phyloP scores from a whole-genome alignment of 2,329 filamentous ascomycete species.

The Diaporthe sp. region DNA sequence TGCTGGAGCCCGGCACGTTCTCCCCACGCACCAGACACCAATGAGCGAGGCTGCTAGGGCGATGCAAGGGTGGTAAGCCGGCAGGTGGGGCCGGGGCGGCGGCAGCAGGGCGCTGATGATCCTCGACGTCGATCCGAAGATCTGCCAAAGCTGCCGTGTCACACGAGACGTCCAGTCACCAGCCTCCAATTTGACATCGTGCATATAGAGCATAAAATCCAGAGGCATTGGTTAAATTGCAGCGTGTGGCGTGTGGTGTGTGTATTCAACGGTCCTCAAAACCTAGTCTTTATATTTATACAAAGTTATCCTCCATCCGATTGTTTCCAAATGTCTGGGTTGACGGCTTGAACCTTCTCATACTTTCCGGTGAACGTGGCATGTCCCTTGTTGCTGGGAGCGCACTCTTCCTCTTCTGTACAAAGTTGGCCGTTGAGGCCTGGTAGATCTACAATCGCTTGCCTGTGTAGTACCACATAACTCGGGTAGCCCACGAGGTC shows the following conservation, averaged over 20 bases:
- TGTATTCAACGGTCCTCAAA: neutral
- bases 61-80: neutral
- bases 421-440: neutral
- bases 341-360: conserved; percentile 5
- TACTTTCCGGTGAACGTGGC: neutral
- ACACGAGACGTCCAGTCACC: neutral
- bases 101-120: neutral
- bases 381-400: conserved; percentile 3
- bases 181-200: neutral
- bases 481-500: neutral
- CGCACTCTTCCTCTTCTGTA: conserved; percentile 9
- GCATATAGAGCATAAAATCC: neutral
- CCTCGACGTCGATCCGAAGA: conserved; percentile 18
- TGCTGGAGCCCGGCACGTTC: neutral
- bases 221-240: neutral
- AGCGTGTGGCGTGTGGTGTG: neutral
- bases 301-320: neutral
- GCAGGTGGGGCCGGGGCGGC: neutral
- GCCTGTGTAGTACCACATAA: neutral
- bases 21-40: neutral
- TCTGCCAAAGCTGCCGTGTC: neutral
- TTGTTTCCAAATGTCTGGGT: neutral
- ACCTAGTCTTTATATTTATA: neutral
- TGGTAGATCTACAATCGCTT: neutral
- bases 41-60: neutral